Evolutionary conservation across 129 eudicot species (phyloP).

Genomic region (Artemisia tridentata): DNA sequence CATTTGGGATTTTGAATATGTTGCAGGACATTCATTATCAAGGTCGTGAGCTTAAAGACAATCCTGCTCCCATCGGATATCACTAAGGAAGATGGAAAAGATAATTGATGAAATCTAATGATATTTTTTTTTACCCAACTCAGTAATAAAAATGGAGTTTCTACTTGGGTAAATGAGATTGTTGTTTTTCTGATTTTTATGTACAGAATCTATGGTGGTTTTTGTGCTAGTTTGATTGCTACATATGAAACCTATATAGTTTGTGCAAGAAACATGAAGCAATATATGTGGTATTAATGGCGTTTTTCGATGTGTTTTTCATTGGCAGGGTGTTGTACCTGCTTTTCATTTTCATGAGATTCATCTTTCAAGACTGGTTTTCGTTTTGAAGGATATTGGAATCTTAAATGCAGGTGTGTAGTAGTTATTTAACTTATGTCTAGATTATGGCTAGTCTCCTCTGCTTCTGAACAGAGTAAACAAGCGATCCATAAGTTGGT

Average conservation of each 20-base stretch:
- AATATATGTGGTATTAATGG: conserved; percentile 1
- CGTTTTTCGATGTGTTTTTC: conserved; percentile 15
- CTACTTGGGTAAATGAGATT: conserved; percentile 15
- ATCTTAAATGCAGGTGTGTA: not conserved
- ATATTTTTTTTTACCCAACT: conserved; percentile 14
- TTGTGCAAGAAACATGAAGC: conserved; percentile 15
- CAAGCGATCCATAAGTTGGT: not conserved
- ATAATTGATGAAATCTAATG: conserved; percentile 8
- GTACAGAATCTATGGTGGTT: conserved; percentile 24
- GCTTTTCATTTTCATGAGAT: conserved; percentile 26
- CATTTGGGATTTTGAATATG: conserved; percentile 7
- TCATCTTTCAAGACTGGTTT: conserved; percentile 32
- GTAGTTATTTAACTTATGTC: not conserved
- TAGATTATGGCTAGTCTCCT: not conserved
- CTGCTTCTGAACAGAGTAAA: not conserved
- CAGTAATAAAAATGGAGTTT: conserved; percentile 24
- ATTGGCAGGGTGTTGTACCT: conserved; percentile 37
- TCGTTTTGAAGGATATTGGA: conserved; percentile 29
- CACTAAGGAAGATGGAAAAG: conserved; percentile 41
- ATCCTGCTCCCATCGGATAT: conserved; percentile 91
- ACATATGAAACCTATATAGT: conserved; percentile 14
- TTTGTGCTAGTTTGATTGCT: conserved; percentile 19
- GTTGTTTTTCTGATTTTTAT: conserved; percentile 15
- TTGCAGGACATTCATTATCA: conserved; percentile 90
- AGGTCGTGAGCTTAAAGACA: conserved; percentile 80